Evolutionary conservation across 208 protist genomes (phyloP), one percentile per base, ranked within the genome.

Genomic region (Crithidia sp.): DNA sequence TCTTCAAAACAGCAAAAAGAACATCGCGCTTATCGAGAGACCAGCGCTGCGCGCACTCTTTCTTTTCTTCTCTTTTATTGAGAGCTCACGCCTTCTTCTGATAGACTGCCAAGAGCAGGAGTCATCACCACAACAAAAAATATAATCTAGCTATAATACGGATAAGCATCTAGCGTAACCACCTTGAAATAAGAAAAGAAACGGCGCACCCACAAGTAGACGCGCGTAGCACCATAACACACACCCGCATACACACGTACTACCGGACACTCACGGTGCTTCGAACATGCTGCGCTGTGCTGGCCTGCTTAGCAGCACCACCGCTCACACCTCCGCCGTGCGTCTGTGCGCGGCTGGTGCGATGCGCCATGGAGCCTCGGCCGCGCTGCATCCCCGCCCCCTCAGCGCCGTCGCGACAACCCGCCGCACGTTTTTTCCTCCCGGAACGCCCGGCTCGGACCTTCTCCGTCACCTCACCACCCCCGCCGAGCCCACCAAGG

Each of bases 51-150:
- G 28, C 14, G 5, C 52, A 14, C 37, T 40, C 53, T 63, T 60
- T 7, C 12, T 68, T 68, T 28, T 76, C 9, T 62, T 50, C 63
- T 67, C 52, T 52, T 56, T 65, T 67, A 10, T 56, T 82, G 5
- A 54, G 68, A 60, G 0, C 54, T 68, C 53, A 0, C 12, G 16
- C 39, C 58, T 50, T 50, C n/a, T 28, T 28, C 28, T 28, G 1
- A 28, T n/a, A 17, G 2, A 37, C 7, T 3, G 5, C 13, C 10
- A 56, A 45, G 19, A 19, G 54, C 54, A 55, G 6, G 12, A 28
- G 50, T 62, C 28, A 28, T 28, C 28, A 28, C 28, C 28, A 28
- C 28, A 28, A 28, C 28, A 28, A 28, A 28, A 28, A 28, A 28
- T 2, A 28, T 28, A 28, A 28, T 28, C 28, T 28, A 28, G 28